Evolutionary conservation across 2,329 filamentous ascomycete species (phyloP).

Genomic region (Venturia effusa): DNA sequence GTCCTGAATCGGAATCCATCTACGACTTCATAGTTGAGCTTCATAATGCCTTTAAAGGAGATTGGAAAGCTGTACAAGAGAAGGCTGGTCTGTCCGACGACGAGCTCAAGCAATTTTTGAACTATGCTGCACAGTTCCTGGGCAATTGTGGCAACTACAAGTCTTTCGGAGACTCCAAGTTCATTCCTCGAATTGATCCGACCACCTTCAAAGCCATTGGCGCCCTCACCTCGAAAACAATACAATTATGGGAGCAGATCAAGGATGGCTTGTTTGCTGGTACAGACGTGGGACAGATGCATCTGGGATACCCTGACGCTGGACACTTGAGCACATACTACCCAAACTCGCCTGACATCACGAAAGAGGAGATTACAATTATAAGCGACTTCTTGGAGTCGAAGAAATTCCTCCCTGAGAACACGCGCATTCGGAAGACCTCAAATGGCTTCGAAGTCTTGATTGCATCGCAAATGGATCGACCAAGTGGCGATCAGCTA

Average conservation of each 20-base stretch:
- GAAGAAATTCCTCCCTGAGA: conserved; percentile 37
- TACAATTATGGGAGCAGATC: conserved; percentile 31
- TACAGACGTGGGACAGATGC: conserved; percentile 30
- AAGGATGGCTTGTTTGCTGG: conserved; percentile 36
- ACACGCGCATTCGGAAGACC: conserved; percentile 37
- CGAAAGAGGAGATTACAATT: conserved; percentile 34
- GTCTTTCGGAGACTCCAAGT: conserved; percentile 40
- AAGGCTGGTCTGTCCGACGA: conserved; percentile 31
- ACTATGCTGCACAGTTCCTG: conserved; percentile 37
- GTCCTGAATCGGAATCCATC: conserved; percentile 39
- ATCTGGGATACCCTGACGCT: conserved; percentile 38
- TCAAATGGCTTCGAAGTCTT: conserved; percentile 34
- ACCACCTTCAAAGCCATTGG: conserved; percentile 35
- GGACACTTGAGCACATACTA: conserved; percentile 42
- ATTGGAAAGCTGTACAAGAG: conserved; percentile 36
- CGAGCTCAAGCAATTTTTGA: conserved; percentile 29
- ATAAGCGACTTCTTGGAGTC: conserved; percentile 36
- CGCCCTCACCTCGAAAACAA: conserved; percentile 26
- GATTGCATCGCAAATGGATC: conserved; percentile 34
- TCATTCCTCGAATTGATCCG: conserved; percentile 35
- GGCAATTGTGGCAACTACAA: conserved; percentile 46
- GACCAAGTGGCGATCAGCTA: conserved; percentile 27
- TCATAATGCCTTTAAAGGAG: conserved; percentile 35
- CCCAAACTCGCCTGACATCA: conserved; percentile 37
- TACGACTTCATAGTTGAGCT: conserved; percentile 45